Percentiles rank a stretch among this genome's conserved stretches.
phyloP scores from a whole-genome alignment of 208 protist species.

The Acanthamoeba healyi region DNA sequence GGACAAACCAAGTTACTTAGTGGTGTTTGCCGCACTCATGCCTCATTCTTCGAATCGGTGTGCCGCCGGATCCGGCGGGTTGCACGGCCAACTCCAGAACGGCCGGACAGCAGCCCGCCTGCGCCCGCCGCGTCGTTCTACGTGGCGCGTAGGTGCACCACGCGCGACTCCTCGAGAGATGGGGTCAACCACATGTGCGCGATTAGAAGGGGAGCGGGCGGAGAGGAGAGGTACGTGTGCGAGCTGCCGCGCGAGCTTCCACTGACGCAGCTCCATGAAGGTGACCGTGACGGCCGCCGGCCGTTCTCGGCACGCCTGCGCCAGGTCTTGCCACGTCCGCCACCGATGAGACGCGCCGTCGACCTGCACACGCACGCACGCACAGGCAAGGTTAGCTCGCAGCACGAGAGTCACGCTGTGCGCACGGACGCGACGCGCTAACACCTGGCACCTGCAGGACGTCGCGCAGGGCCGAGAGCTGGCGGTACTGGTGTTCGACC shows the following conservation, averaged over 20 bases:
- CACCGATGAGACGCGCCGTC: background rate
- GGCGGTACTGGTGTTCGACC: conserved; percentile 20
- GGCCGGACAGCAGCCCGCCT: background rate
- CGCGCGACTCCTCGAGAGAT: conserved; percentile 16
- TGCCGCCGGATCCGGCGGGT: too few relatives aligned
- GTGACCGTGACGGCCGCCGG: background rate
- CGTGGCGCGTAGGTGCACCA: conserved; percentile 28
- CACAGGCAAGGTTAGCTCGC: background rate
- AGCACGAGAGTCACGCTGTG: too few relatives aligned
- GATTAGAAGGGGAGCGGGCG: background rate
- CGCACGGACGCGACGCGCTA: background rate
- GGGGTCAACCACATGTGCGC: background rate
- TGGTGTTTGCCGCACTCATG: too few relatives aligned
- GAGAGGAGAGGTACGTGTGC: background rate
- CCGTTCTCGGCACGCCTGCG: conserved; percentile 5
- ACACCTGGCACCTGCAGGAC: background rate
- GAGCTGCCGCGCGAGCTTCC: conserved; percentile 45
- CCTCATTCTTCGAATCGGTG: too few relatives aligned
- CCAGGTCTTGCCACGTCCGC: conserved; percentile 45
- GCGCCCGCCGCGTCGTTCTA: conserved; percentile 25
- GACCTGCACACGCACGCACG: background rate
- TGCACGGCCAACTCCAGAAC: too few relatives aligned
- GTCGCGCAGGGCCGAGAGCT: background rate
- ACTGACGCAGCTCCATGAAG: conserved; percentile 20
- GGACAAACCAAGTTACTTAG: too few relatives aligned